Evolutionary conservation across 2,329 filamentous ascomycete species (phyloP), one percentile per base, ranked within the genome.

Genomic region (Cordyceps cicadae): DNA sequence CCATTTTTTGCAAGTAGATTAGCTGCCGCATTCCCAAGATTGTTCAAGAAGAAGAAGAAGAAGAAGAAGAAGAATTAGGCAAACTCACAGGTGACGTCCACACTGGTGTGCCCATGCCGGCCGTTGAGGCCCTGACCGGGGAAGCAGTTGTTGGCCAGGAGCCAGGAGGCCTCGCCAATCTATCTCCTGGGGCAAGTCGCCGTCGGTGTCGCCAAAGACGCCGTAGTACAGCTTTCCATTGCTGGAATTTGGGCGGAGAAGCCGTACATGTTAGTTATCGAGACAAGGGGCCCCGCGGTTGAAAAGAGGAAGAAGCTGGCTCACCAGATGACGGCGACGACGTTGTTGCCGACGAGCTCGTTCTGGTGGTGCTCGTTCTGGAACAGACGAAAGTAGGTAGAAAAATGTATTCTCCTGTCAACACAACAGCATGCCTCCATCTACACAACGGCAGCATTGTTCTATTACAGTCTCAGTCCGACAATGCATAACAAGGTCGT

Each of bases 161-260:
- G 54, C 54, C 54, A 56, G 15, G 54, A 56, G 11, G 54, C 54
- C 15, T 56, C 54, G n/a, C 54, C 54, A 56, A n/a, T n/a, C n/a
- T n/a, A 56, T 56, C 32, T 46, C 45, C 54, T 56, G n/a, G 12
- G 54, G 54, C 9, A 24, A 14, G 54, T 56, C 54, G 26, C 54
- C 54, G 41, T 56, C 54, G 26, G 54, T 56, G 26, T 56, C 54
- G 37, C 54, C 54, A 48, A 48, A 56, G 7, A 56, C 41, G 29
- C 54, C 54, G 19, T 56, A 56, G 54, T 46, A 56, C 11, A 56
- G 41, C 54, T 56, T 56, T n/a, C 54, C 54, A n/a, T 48, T 48
- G 32, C 54, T 55, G 53, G 5, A 6, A 19, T 11, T 19, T n/a
- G n/a, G n/a, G n/a, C 19, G 29, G 5, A n/a, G 37, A 19, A 37